Evolutionary conservation across 1,284 basidiomycete genomes (phyloP).

Genomic region (Uromyces viciae-fabae): DNA sequence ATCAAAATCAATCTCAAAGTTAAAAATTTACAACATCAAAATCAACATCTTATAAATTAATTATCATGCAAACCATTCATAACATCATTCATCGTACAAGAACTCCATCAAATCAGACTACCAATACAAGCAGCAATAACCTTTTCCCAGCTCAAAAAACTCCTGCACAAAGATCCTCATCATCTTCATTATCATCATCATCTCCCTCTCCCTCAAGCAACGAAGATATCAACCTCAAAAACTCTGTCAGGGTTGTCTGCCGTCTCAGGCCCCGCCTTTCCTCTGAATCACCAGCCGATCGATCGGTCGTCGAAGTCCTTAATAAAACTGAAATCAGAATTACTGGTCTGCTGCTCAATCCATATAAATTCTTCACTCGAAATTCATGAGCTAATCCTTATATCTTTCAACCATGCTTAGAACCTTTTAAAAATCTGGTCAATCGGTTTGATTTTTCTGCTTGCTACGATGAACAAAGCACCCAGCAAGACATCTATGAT

Average conservation of each 20-base stretch:
- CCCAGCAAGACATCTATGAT: slow-evolving; percentile 30
- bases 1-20: too few species aligned
- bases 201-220: background rate
- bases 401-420: background rate
- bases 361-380: background rate
- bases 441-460: slow-evolving; percentile 39
- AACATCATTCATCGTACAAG: background rate
- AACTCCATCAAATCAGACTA: background rate
- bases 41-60: too few species aligned
- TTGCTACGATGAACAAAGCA: slow-evolving; percentile 26
- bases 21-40: too few species aligned
- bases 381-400: background rate
- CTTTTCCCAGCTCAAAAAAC: background rate
- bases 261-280: slow-evolving; percentile 25
- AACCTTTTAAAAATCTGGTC: slow-evolving; percentile 31
- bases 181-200: too few species aligned
- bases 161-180: too few species aligned
- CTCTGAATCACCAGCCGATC: slow-evolving; percentile 4
- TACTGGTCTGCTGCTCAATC: slow-evolving; percentile 2
- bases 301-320: slow-evolving; percentile 29
- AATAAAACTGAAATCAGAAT: slow-evolving; percentile 17
- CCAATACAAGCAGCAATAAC: background rate
- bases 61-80: too few species aligned
- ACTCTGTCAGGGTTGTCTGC: slow-evolving; percentile 36
- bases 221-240: background rate